Percentiles rank a stretch among this genome's conserved stretches.
Conservation (phyloP, 2,329 filamentous ascomycete species). For the Teratosphaeriaceae sp. region DNA sequence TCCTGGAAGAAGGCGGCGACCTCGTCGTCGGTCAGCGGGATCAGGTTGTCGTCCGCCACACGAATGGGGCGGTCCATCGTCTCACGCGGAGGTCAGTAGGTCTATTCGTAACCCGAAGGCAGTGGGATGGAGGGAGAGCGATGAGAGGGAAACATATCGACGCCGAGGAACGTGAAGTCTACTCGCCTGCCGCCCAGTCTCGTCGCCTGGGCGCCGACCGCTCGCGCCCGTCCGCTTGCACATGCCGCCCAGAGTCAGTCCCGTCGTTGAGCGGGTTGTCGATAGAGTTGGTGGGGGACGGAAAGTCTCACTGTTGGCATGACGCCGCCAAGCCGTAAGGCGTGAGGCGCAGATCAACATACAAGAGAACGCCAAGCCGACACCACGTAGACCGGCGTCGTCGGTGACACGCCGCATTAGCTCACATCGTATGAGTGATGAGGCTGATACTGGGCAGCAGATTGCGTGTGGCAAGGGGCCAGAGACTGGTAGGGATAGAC, state of each 20-base stretch:
- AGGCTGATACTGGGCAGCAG: too few species aligned
- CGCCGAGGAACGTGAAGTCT: background rate
- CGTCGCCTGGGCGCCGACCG: background rate
- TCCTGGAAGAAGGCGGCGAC: constrained; percentile 48
- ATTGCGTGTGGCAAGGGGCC: too few species aligned
- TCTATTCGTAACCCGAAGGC: background rate
- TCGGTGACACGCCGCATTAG: too few species aligned
- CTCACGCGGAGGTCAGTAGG: too few species aligned
- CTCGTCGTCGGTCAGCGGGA: constrained; percentile 40
- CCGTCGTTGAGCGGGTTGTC: background rate
- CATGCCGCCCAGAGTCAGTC: background rate
- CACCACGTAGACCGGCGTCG: background rate
- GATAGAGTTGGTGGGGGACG: background rate
- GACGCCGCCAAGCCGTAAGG: background rate
- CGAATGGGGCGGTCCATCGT: constrained; percentile 8
- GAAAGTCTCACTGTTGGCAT: background rate
- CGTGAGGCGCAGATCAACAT: background rate
- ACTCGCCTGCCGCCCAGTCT: background rate
- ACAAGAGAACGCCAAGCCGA: background rate
- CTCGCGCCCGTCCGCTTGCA: background rate
- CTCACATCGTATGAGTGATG: too few species aligned
- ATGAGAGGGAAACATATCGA: background rate
- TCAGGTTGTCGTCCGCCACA: constrained; percentile 7
- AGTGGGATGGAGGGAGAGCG: background rate
- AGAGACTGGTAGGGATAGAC: too few species aligned